Conservation (phyloP, 768 basidiomycete species). For the Tylopilus intermedius region DNA sequence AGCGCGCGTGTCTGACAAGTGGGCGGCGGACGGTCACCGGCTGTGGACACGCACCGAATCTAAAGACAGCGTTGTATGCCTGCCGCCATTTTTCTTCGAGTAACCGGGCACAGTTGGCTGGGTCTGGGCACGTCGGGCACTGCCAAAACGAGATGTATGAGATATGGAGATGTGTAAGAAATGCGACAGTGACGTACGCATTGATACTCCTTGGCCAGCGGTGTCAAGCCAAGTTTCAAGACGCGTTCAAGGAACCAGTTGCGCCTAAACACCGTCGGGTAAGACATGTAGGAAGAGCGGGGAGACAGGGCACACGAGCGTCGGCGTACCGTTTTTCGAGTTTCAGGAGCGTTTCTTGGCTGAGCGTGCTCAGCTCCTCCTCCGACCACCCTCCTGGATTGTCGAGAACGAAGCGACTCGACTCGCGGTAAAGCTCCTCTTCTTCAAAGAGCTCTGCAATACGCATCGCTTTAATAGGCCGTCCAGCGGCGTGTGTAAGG, state of each 20-base stretch:
- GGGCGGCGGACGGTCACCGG: not conserved
- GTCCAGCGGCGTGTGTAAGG: constrained; percentile 87
- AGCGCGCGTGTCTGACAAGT: not conserved
- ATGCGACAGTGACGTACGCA: constrained; percentile 53
- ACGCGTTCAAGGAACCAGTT: constrained; percentile 96
- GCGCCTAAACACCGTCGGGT: constrained; percentile 38
- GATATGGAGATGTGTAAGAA: not conserved
- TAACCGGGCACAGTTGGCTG: constrained; percentile 68
- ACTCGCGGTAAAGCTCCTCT: constrained; percentile 85
- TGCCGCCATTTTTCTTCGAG: constrained; percentile 93
- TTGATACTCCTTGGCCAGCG: constrained; percentile 91
- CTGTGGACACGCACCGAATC: constrained; percentile 54
- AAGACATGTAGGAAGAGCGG: not conserved
- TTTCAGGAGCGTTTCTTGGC: constrained; percentile 77
- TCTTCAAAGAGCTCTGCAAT: constrained; percentile 89
- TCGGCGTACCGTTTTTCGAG: constrained; percentile 71
- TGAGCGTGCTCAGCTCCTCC: constrained; percentile 76
- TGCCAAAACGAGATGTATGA: constrained; percentile 26
- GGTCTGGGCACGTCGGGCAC: constrained; percentile 83
- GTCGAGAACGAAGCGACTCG: constrained; percentile 87
- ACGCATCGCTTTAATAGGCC: constrained; percentile 88
- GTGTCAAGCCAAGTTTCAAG: constrained; percentile 81
- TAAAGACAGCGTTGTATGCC: constrained; percentile 80
- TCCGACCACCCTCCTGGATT: constrained; percentile 85
- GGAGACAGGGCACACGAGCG: not conserved